phyloP scores from a whole-genome alignment of 2,329 filamentous ascomycete species.

The Chrysoporthe puriensis region DNA sequence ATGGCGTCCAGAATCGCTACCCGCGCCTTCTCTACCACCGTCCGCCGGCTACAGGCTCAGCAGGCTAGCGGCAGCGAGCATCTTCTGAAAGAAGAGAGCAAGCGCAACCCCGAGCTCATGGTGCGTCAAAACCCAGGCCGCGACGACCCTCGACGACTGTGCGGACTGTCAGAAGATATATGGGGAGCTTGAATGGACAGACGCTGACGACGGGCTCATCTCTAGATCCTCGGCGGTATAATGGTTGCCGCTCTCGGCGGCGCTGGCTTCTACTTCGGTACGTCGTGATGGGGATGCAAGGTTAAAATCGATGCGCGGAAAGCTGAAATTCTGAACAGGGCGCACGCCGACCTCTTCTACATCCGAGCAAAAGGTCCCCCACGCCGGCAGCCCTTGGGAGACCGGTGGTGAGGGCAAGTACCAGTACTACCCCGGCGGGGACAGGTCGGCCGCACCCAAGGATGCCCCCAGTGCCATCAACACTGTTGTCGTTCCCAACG shows the following conservation, averaged over 20 bases:
- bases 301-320: background rate
- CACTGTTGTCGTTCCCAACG: slow-evolving; percentile 90
- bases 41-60: slow-evolving; percentile 52
- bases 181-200: slow-evolving; percentile 9
- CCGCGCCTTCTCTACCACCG: slow-evolving; percentile 58
- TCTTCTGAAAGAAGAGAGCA: slow-evolving; percentile 60
- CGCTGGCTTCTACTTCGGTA: slow-evolving; percentile 89
- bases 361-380: slow-evolving; percentile 76
- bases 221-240: slow-evolving; percentile 84
- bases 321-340: slow-evolving; percentile 52
- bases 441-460: slow-evolving; percentile 73
- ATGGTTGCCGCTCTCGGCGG: slow-evolving; percentile 88
- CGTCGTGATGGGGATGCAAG: slow-evolving; percentile 32
- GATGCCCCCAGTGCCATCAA: slow-evolving; percentile 96
- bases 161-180: background rate
- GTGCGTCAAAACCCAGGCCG: slow-evolving; percentile 42
- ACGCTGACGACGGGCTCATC: slow-evolving; percentile 30
- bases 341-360: slow-evolving; percentile 82
- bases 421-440: slow-evolving; percentile 84
- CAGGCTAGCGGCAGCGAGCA: slow-evolving; percentile 41
- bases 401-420: slow-evolving; percentile 68
- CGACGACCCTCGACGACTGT: background rate
- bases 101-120: slow-evolving; percentile 55
- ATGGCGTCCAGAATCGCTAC: slow-evolving; percentile 63
- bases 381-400: slow-evolving; percentile 91